These are phyloP conservation scores for Metarhizium album DNA, from an alignment of 2,329 filamentous ascomycete species.

Conservation along the genomic window DNA sequence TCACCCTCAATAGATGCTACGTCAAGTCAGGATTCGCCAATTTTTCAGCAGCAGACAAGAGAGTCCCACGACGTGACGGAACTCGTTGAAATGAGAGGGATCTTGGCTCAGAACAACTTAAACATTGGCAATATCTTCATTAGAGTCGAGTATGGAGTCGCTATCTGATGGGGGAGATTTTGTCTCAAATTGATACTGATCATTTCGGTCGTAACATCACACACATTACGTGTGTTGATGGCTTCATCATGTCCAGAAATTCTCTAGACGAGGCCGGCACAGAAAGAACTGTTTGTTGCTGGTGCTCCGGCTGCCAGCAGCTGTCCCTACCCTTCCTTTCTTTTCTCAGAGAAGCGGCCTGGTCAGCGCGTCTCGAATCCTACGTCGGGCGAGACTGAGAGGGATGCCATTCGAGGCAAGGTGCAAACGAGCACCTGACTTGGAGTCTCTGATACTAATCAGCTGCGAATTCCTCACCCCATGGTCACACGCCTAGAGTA, in stretches of 20 bases:
- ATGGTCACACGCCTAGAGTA: background rate
- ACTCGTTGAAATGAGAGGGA: background rate
- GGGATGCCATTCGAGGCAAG: slow-evolving; percentile 1
- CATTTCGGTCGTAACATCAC: slow-evolving; percentile 4
- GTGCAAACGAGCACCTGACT: background rate
- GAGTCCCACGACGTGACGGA: background rate
- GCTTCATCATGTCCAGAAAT: background rate
- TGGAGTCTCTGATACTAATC: slow-evolving; percentile 2
- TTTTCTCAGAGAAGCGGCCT: slow-evolving; percentile 3
- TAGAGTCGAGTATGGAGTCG: slow-evolving; percentile 3
- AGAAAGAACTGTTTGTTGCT: background rate
- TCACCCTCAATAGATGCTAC: background rate
- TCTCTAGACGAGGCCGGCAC: background rate
- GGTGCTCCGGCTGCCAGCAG: background rate
- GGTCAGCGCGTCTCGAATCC: slow-evolving; percentile 8
- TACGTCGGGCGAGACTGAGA: slow-evolving; percentile 5
- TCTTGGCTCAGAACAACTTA: background rate
- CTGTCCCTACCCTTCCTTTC: no score
- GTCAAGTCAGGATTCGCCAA: background rate
- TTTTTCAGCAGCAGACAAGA: background rate
- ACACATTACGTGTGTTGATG: background rate
- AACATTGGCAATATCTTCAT: background rate
- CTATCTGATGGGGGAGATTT: slow-evolving; percentile 2
- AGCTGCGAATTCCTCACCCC: background rate
- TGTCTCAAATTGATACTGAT: slow-evolving; percentile 1